Evolutionary conservation across 768 basidiomycete species (phyloP).

Genomic region (Chalciporus pseudorubinellus): DNA sequence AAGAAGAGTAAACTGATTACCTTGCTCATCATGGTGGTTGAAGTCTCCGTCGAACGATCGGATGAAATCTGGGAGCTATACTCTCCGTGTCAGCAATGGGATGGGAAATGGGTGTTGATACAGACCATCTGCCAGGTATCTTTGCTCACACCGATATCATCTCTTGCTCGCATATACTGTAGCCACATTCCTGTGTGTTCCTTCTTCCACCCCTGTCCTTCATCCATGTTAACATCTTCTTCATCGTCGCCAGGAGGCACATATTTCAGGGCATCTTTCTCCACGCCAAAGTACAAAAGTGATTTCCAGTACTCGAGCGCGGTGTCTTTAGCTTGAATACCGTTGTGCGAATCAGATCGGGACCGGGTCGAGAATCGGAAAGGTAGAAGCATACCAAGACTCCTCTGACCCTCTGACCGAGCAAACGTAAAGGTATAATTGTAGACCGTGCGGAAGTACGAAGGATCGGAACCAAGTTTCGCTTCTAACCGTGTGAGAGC

Average conservation of each 20-base stretch:
- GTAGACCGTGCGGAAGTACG: constrained; percentile 78
- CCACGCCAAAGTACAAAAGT: constrained; percentile 70
- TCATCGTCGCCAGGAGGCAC: constrained; percentile 38
- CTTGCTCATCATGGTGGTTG: constrained; percentile 71
- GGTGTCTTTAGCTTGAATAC: constrained; percentile 53
- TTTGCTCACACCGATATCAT: constrained; percentile 77
- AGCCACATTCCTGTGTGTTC: constrained; percentile 74
- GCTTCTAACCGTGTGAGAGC: constrained; percentile 53
- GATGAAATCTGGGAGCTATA: constrained; percentile 76
- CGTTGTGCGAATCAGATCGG: constrained; percentile 1
- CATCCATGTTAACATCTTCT: constrained; percentile 43
- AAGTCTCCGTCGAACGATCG: constrained; percentile 73
- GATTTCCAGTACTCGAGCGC: constrained; percentile 77
- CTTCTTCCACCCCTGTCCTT: constrained; percentile 55
- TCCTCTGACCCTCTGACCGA: constrained; percentile 71
- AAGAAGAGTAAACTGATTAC: constrained; percentile 36
- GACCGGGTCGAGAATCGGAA: not conserved
- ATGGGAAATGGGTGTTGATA: constrained; percentile 7
- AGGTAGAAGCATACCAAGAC: constrained; percentile 53
- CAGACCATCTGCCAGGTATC: constrained; percentile 88
- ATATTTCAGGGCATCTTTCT: constrained; percentile 61
- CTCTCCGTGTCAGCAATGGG: constrained; percentile 5
- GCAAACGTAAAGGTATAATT: constrained; percentile 80
- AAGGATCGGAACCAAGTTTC: constrained; percentile 60
- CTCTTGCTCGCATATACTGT: constrained; percentile 64